phyloP scores from a whole-genome alignment of 495 filamentous ascomycete species.

The Articulospora tetracladia region DNA sequence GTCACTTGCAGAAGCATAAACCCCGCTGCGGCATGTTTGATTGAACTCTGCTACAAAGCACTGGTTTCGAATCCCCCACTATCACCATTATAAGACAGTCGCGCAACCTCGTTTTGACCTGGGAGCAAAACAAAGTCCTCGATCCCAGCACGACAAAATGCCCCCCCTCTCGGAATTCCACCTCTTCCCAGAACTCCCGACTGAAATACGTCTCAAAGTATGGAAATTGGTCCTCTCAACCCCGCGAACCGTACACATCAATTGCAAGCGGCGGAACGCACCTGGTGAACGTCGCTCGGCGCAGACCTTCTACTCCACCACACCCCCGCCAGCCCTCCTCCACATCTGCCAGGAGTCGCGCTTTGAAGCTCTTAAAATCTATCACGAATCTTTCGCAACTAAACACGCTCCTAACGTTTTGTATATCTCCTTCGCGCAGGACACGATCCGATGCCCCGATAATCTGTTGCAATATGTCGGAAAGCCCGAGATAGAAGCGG shows the following conservation, averaged over 20 bases:
- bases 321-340: neutral
- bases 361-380: slow-evolving; percentile 5
- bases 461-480: slow-evolving; percentile 7
- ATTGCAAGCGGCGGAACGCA: neutral
- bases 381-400: slow-evolving; percentile 11
- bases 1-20: too few relatives aligned
- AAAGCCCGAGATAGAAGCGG: neutral
- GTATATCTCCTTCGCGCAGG: slow-evolving; percentile 10
- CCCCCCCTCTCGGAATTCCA: neutral
- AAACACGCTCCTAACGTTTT: neutral
- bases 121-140: too few relatives aligned
- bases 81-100: too few relatives aligned
- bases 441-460: slow-evolving; percentile 8
- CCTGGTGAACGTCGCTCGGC: neutral
- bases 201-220: neutral
- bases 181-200: neutral
- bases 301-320: neutral
- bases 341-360: slow-evolving; percentile 13
- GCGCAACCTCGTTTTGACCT: too few relatives aligned
- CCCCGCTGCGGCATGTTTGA: too few relatives aligned
- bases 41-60: too few relatives aligned
- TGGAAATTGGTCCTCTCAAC: neutral
- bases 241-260: neutral
- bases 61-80: too few relatives aligned
- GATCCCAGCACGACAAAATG: neutral